These are phyloP conservation scores for Kokia cookei DNA, from an alignment of 441 rosid species.

Conservation along the genomic window DNA sequence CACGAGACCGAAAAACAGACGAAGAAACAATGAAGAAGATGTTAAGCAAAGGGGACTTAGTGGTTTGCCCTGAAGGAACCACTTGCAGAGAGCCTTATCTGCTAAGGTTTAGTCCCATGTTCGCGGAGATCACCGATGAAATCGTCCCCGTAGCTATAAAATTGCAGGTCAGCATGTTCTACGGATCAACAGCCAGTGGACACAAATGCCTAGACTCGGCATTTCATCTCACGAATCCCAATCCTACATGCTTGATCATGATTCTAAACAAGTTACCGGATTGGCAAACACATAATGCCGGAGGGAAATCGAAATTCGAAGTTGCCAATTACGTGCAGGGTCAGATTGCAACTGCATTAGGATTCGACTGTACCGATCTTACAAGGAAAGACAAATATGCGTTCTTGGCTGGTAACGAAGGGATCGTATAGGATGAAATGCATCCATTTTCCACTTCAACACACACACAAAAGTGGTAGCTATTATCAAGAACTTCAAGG, in stretches of 20 bases:
- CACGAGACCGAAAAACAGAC: conserved; percentile 44
- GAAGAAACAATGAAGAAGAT: conserved; percentile 29
- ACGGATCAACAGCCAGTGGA: conserved; percentile 77
- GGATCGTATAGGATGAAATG: conserved; percentile 15
- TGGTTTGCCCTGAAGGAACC: conserved; percentile 79
- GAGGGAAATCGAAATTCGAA: conserved; percentile 31
- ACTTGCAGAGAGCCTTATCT: conserved; percentile 75
- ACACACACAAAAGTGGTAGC: too few relatives aligned
- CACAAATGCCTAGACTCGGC: conserved; percentile 50
- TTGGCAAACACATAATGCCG: conserved; percentile 20
- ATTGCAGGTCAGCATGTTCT: conserved; percentile 43
- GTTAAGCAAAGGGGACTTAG: conserved; percentile 42
- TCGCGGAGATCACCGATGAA: conserved; percentile 47
- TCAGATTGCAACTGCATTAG: conserved; percentile 44
- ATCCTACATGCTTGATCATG: conserved; percentile 18
- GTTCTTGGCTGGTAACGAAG: conserved; percentile 62
- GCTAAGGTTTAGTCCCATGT: conserved; percentile 69
- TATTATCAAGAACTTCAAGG: too few relatives aligned
- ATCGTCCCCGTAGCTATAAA: conserved; percentile 62
- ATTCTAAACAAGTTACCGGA: conserved; percentile 38
- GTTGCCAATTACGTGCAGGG: conserved; percentile 59
- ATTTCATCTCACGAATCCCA: conserved; percentile 50
- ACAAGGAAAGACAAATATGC: conserved; percentile 64
- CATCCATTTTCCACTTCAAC: background rate
- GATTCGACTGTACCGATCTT: conserved; percentile 57